Evolutionary conservation across 495 filamentous ascomycete genomes (phyloP), one percentile per base, ranked within the genome.

Genomic region (Neurospora sp.): DNA sequence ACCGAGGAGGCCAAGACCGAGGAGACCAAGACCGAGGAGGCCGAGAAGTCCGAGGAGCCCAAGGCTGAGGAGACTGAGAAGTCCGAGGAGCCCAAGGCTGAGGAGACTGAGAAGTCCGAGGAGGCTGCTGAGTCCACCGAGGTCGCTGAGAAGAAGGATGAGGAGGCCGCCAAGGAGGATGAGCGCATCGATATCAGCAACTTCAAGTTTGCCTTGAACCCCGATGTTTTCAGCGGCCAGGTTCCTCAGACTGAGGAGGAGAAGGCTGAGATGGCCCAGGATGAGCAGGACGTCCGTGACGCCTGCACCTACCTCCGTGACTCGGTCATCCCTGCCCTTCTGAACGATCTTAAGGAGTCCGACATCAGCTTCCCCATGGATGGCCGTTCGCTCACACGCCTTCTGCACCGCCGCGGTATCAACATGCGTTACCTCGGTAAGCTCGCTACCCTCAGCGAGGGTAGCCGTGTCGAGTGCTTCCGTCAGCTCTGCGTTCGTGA

Each of bases 301-400:
- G 93, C 92, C 23, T 95, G 94, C 84, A 88, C 89, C 59, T 92
- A 91, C 82, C 87, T 99, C 69, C 88, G 88, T 3, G 85, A 89
- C 66, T 89, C 89, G 70, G 85, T 92, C 69, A 91, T 99, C 73
- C 93, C 93, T 14, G 77, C 79, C 16, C 82, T 92, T 74, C 85
- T 97, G 70, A 88, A 90, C 76, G 94, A 98, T 75, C 89, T 98
- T 66, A 91, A 92, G 79, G 92, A 97, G 77, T 93, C 94, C 11
- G 96, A 99, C 75, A 90, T 97, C 69, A 93, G 94, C 74, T 98
- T 97, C 86, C 96, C 96, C 44, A 97, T 98, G 94, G 96, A 99
- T 78, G 96, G 96, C 48, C 89, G 92, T 76, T 97, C 94, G 35
- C 86, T 99, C 72, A 93, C 90, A 74, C 89, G 90, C 75, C 88